Evolutionary conservation across 192 early-diverging fungal genomes (phyloP).

Genomic region (Coemansia asiatica): DNA sequence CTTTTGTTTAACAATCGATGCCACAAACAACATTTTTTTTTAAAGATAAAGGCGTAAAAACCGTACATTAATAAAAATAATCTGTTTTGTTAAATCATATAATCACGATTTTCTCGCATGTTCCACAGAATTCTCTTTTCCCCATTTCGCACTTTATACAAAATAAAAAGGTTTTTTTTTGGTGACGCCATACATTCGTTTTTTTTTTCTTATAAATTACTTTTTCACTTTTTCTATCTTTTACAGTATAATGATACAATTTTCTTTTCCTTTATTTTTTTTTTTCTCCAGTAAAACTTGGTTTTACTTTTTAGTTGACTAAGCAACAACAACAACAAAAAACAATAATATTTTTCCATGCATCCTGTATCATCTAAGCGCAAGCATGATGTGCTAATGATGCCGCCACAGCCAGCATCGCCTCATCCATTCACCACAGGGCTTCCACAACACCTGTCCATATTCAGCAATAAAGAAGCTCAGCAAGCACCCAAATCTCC

Average conservation of each 20-base stretch:
- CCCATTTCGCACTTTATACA: not conserved
- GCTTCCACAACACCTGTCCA: not conserved
- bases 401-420: not conserved
- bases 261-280: not conserved
- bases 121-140: constrained; percentile 1
- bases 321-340: too few relatives aligned
- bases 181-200: not conserved
- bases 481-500: not conserved
- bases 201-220: not conserved
- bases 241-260: not conserved
- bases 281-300: not conserved
- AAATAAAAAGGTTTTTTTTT: not conserved
- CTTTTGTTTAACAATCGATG: constrained; percentile 3
- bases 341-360: not conserved
- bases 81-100: not conserved
- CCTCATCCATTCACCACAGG: not conserved
- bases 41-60: not conserved
- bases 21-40: not conserved
- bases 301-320: not conserved
- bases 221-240: not conserved
- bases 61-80: too few relatives aligned
- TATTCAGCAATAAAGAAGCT: not conserved
- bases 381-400: constrained; percentile 9
- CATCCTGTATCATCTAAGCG: constrained; percentile 8
- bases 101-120: not conserved